Percentiles rank a stretch among this genome's conserved stretches.
These are phyloP conservation scores for Cryphonectria japonica DNA, from an alignment of 2,329 filamentous ascomycete species.

Conservation along the genomic window DNA sequence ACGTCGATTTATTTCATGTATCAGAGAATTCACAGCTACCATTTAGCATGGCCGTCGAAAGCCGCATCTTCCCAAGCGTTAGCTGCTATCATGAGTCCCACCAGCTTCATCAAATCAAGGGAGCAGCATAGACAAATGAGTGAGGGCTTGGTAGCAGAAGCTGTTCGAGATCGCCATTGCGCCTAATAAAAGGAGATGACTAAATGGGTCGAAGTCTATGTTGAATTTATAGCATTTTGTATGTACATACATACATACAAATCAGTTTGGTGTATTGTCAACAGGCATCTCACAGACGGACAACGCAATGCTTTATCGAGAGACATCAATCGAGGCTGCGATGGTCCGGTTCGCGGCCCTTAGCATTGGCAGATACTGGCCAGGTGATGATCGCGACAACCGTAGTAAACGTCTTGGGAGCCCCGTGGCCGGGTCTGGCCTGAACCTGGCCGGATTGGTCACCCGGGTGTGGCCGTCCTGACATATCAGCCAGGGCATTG, in stretches of 20 bases:
- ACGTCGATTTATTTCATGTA: not conserved
- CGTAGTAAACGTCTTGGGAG: too few relatives aligned
- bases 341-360: not conserved
- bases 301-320: not conserved
- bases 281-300: not conserved
- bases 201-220: too few relatives aligned
- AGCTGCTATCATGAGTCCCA: not conserved
- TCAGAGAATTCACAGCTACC: accelerated
- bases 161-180: not conserved
- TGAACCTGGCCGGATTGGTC: not conserved
- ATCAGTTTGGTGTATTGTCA: too few relatives aligned
- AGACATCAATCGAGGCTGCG: too few relatives aligned
- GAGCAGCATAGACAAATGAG: too few relatives aligned
- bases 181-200: not conserved
- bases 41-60: not conserved
- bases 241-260: too few relatives aligned
- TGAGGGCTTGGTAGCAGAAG: too few relatives aligned
- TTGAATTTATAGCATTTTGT: too few relatives aligned
- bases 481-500: too few relatives aligned
- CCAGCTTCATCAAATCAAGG: not conserved
- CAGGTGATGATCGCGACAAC: too few relatives aligned
- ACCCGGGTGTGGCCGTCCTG: not conserved
- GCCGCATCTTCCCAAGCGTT: not conserved
- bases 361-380: too few relatives aligned
- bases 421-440: not conserved